These are phyloP conservation scores for Lumnitzera racemosa DNA, from an alignment of 345 rosid species.

Conservation along the genomic window DNA sequence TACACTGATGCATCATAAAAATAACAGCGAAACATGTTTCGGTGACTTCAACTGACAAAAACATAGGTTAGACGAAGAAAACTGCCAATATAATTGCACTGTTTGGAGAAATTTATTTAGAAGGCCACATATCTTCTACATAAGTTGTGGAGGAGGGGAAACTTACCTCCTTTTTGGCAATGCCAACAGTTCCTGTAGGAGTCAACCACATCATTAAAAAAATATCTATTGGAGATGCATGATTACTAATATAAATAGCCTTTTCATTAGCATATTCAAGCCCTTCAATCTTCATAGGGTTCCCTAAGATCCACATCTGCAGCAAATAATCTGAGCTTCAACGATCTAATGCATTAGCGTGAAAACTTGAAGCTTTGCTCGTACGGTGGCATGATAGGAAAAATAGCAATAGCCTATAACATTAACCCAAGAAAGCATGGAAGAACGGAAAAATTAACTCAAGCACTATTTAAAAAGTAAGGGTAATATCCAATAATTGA, in stretches of 20 bases:
- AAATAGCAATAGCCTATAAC: too few relatives aligned
- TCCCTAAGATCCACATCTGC: slow-evolving; percentile 64
- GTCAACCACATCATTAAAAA: slow-evolving; percentile 51
- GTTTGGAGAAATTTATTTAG: not conserved
- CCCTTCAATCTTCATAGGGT: slow-evolving; percentile 44
- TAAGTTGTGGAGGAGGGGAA: not conserved
- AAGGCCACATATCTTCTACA: too few relatives aligned
- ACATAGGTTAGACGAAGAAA: not conserved
- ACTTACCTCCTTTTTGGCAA: slow-evolving; percentile 51
- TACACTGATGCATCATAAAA: too few relatives aligned
- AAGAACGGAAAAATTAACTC: too few relatives aligned
- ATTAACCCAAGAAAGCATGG: too few relatives aligned
- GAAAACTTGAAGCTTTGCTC: too few relatives aligned
- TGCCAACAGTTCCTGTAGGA: slow-evolving; percentile 47
- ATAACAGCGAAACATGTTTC: too few relatives aligned
- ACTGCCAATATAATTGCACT: not conserved
- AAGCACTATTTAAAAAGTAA: too few relatives aligned
- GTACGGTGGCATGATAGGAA: too few relatives aligned
- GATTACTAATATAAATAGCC: slow-evolving; percentile 51
- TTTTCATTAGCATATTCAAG: slow-evolving; percentile 31
- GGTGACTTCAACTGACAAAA: not conserved
- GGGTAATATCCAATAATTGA: too few relatives aligned
- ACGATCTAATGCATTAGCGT: not conserved
- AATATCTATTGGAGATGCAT: slow-evolving; percentile 49
- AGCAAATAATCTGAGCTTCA: slow-evolving; percentile 9